Evolutionary conservation across 345 rosid genomes (phyloP), one percentile per base, ranked within the genome.

Genomic region (Nephelium lappaceum): DNA sequence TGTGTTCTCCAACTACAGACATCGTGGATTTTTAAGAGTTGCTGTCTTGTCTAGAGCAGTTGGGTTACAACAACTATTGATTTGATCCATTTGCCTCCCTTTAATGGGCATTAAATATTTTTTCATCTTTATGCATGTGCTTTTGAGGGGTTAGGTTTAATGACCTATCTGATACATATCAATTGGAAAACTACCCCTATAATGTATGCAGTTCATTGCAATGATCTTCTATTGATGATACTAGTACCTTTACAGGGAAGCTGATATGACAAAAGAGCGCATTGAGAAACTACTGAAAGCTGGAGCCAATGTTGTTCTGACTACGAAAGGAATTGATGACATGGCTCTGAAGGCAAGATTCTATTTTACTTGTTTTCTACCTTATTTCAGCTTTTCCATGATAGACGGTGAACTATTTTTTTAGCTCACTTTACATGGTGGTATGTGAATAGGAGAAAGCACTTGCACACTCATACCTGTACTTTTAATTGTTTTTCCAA

Each of bases 301-400:
- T 83, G 99, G 99, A 61, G 99, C 99, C n/a, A 94, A 96, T 84
- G 98, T 96, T 72, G 86, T 97, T 67, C 81, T 97, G 82, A 97
- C 98, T 49, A 97, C 98, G 7, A 97, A 97, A 83, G 98, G 97
- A 75, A 97, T 97, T 78, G 99, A 94, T 84, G 99, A 94, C 89
- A 97, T 97, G 99, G 97, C 99, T 76, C 93, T 97, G 67, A 97
- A 94, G 92, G 98, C 83, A 81, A 75, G 82, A 11, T 62, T 75
- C 53, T 51, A 21, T 63, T 12, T 18, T 77, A 18, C 38, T 43
- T 5, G 0, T 62, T 70, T 66, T 64, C 61, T 25, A 31, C 16
- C 12, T 71, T 45, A 9, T 60, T 75, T 68, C 10, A 11, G 64
- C 43, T 25, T 25, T 66, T 41, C 45, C 31, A 15, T 25, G 21